Evolutionary conservation across 2,329 filamentous ascomycete genomes (phyloP), one percentile per base, ranked within the genome.

Genomic region (Sporothrix brasiliensis): DNA sequence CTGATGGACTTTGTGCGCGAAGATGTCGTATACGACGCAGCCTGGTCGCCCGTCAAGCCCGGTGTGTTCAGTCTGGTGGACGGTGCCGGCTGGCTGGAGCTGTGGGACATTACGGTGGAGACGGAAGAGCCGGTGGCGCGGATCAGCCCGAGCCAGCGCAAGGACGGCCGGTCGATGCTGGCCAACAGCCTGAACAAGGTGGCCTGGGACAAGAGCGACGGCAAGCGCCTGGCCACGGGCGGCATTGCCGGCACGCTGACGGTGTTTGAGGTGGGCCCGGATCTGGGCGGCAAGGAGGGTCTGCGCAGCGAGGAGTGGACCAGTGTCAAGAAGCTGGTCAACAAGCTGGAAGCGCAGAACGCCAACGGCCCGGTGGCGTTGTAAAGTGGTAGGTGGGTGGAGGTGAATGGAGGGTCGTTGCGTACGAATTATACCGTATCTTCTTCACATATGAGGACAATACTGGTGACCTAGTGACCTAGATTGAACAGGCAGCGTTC

Each of bases 51-150:
- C 0, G 88, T 95, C 74, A 94, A 95, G 78, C 95, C 95, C 0
- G 94, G 93, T 50, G 92, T 99, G 10, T 99, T 99, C 80, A 93
- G 92, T 1, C 88, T 97, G 24, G 95, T 98, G 2, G 96, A 99
- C 76, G 95, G 95, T 47, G 92, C 92, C 2, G 96, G 95, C 41
- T 92, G 89, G 80, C 84, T 99, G 21, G 96, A 99, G 81, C 85
- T 99, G 66, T 99, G 95, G 92, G 96, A 99, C 78, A 87, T 99
- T 67, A 94, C 92, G 14, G 87, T 94, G 24, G 94, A 97, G 80
- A 93, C 91, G 0, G 95, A 99, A 81, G 92, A 98, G 61, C 95
- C 95, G 0, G 89, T 96, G 1, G 91, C 92, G 66, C 90, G 91
- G 74, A 91, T 93, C 74, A 88, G 88, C 67, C 93, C 93, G 0